Percentiles rank a stretch among this genome's conserved stretches.
phyloP scores from a whole-genome alignment of 1,284 basidiomycete genomes.

The Anthracocystis walkeri region DNA sequence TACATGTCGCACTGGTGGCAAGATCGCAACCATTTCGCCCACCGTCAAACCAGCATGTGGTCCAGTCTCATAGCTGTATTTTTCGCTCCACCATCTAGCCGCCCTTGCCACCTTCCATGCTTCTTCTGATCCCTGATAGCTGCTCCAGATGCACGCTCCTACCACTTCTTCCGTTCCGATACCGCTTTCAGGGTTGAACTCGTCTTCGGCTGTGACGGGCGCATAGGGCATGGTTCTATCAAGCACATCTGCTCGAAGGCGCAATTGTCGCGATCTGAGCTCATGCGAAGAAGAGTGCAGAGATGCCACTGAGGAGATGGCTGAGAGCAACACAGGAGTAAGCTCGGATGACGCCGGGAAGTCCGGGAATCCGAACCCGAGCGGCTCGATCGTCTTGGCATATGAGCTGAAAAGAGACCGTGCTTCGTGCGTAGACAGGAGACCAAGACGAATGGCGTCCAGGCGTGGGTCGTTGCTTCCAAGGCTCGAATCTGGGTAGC shows the following conservation, averaged over 20 bases:
- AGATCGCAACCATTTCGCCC: conserved; percentile 44
- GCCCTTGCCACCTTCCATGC: conserved; percentile 27
- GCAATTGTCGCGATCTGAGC: conserved; percentile 4
- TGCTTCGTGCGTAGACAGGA: conserved; percentile 22
- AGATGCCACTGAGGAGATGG: conserved; percentile 20
- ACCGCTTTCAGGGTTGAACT: conserved; percentile 37
- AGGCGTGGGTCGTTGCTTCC: conserved; percentile 38
- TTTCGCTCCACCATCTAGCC: conserved; percentile 44
- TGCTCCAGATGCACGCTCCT: conserved; percentile 31
- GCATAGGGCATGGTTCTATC: conserved; percentile 27
- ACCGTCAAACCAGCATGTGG: conserved; percentile 37
- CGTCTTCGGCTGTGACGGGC: conserved; percentile 17
- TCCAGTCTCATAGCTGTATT: conserved; percentile 33
- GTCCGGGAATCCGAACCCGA: conserved; percentile 36
- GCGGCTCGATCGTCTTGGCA: conserved; percentile 29
- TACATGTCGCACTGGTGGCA: conserved; percentile 38
- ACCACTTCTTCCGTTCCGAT: conserved; percentile 45
- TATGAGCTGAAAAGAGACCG: conserved; percentile 27
- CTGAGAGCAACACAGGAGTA: conserved; percentile 26
- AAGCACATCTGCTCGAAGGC: conserved; percentile 22
- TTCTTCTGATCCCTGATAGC: conserved; percentile 21
- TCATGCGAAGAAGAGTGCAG: conserved; percentile 11
- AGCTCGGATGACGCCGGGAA: conserved; percentile 38
- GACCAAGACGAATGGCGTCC: conserved; percentile 33
- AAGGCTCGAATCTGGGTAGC: conserved; percentile 17